Conservation (phyloP, 2,329 filamentous ascomycete genomes). For the Botrytis fragariae region DNA sequence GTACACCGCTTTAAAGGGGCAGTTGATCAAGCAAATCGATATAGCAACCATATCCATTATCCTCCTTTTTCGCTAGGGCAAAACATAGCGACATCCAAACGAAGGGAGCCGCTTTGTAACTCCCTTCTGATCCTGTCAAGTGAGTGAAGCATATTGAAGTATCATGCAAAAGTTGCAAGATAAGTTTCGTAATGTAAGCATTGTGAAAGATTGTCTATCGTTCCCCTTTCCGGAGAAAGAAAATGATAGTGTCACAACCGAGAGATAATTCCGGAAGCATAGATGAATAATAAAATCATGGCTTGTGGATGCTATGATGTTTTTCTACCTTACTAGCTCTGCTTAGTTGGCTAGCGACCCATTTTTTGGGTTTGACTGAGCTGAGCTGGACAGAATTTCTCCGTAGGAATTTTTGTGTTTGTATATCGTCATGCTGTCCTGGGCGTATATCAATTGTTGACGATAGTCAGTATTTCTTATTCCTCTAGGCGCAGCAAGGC, state of each 20-base stretch:
- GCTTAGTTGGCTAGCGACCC: not conserved
- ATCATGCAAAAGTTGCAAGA: not conserved
- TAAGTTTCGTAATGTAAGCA: not conserved
- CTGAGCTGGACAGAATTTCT: not conserved
- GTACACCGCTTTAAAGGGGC: not conserved
- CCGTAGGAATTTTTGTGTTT: not conserved
- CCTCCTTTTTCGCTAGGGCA: not conserved
- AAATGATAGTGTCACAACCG: not conserved
- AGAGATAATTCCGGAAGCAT: not conserved
- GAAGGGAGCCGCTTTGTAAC: not conserved
- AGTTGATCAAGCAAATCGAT: not conserved
- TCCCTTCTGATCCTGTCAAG: not conserved
- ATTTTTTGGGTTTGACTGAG: not conserved
- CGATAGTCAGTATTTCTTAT: not conserved
- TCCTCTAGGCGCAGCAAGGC: not conserved
- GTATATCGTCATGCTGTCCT: not conserved
- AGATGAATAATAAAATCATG: not conserved
- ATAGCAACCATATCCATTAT: not conserved
- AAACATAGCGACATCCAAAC: not conserved
- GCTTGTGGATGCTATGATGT: conserved; percentile 1
- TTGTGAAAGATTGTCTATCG: not conserved
- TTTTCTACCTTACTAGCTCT: not conserved
- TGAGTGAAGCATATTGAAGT: not conserved
- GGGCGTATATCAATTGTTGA: not conserved
- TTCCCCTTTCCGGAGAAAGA: not conserved